Evolutionary conservation across 202 grass and related monocot species (phyloP).

Genomic region (Musa balbisiana): DNA sequence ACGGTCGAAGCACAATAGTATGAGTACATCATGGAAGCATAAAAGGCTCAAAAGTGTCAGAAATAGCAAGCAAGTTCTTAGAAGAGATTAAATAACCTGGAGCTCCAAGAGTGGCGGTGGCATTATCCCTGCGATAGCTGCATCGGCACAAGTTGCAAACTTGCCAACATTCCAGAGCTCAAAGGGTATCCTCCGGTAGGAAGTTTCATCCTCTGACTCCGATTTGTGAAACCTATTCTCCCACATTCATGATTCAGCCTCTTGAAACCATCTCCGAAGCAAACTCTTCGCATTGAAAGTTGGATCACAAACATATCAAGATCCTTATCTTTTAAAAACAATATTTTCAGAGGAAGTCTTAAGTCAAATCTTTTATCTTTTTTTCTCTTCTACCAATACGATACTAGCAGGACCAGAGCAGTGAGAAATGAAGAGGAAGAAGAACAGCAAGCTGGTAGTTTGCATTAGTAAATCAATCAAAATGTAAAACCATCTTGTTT

Average conservation of each 20-base stretch:
- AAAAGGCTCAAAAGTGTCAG: not conserved
- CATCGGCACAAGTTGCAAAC: conserved; percentile 65
- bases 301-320: conserved; percentile 1
- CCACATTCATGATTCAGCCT: conserved; percentile 43
- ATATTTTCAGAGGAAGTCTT: too few relatives aligned
- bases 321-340: not conserved
- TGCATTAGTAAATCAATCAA: not conserved
- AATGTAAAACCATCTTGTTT: not conserved
- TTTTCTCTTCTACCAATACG: too few relatives aligned
- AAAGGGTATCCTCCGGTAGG: conserved; percentile 57
- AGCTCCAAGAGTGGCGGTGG: conserved; percentile 86
- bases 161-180: conserved; percentile 90
- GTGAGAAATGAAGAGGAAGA: not conserved
- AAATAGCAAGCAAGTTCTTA: not conserved
- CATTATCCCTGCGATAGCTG: conserved; percentile 77
- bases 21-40: conserved; percentile 3
- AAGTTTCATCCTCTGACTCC: conserved; percentile 41
- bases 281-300: conserved; percentile 39
- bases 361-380: too few relatives aligned
- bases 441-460: not conserved
- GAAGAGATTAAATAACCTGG: conserved; percentile 38
- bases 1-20: conserved; percentile 22
- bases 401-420: not conserved
- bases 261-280: conserved; percentile 65
- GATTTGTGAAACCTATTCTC: conserved; percentile 55